Percentiles rank a stretch among this genome's conserved stretches.
phyloP scores from a whole-genome alignment of 495 filamentous ascomycete genomes.

The Collariella sp. region DNA sequence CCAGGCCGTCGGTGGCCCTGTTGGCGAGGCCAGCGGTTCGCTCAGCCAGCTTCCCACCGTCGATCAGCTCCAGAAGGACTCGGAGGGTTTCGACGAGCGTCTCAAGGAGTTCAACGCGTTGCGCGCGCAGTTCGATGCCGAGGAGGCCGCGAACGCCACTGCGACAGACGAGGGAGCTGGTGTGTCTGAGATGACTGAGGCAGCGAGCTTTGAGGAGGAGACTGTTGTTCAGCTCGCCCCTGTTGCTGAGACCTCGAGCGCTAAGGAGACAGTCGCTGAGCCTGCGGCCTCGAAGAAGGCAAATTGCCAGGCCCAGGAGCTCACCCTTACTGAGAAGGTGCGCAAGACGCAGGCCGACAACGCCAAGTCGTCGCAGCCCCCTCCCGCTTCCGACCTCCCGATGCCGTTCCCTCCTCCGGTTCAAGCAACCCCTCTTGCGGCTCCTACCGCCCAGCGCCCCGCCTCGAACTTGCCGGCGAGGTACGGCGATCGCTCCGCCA shows the following conservation, averaged over 20 bases:
- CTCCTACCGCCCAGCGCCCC: conserved; percentile 77
- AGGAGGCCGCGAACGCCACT: conserved; percentile 24
- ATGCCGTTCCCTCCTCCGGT: conserved; percentile 64
- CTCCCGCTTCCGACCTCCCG: conserved; percentile 53
- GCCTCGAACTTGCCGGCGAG: conserved; percentile 76
- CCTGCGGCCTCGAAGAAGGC: conserved; percentile 9
- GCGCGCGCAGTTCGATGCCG: conserved; percentile 48
- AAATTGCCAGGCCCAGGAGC: conserved; percentile 15
- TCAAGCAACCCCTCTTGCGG: conserved; percentile 68
- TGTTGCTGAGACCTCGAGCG: neutral
- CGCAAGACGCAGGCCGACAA: conserved; percentile 58
- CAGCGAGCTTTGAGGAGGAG: conserved; percentile 10
- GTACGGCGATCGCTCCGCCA: conserved; percentile 60
- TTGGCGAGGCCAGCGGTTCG: conserved; percentile 23
- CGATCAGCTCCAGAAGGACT: conserved; percentile 41
- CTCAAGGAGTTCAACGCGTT: conserved; percentile 49
- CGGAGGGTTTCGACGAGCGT: conserved; percentile 43
- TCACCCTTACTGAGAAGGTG: conserved; percentile 81
- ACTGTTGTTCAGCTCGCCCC: neutral
- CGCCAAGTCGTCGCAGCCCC: conserved; percentile 54
- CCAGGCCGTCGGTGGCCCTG: conserved; percentile 26
- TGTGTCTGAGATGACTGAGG: conserved; percentile 10
- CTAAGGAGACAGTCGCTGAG: conserved; percentile 1
- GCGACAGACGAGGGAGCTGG: conserved; percentile 5
- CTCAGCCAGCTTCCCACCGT: conserved; percentile 35